Evolutionary conservation across 2,329 filamentous ascomycete species (phyloP), one percentile per base, ranked within the genome.

Genomic region (Cercospora sojina): DNA sequence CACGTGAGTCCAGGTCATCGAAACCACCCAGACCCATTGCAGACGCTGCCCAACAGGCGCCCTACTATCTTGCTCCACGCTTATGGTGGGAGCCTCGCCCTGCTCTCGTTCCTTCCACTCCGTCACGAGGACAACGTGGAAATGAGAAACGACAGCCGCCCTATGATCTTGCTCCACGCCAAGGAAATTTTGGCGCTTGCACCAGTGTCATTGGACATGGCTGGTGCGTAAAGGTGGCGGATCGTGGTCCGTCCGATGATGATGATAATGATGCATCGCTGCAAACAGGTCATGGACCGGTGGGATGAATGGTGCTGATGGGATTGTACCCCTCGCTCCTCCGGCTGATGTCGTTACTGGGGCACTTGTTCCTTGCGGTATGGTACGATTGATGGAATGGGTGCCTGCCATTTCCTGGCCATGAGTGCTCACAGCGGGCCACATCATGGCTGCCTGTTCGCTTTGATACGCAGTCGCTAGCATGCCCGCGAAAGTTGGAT

Each of bases 31-130:
- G 43, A 47, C 9, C 43, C 43, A 47, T 5, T 8, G 47, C 47
- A 35, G 31, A 60, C 5, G 16, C 23, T 47, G 20, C 58, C 31
- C 58, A 2, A 60, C 38, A 60, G 58, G 58, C 58, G 58, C 58
- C 58, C 58, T 60, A 60, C 58, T 60, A 60, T 60, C 58, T 60
- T 60, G 58, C 58, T 60, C 58, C 58, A 60, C 58, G 58, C 58
- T 60, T 18, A 60, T 60, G 58, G 58, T 60, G 58, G 58, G 58
- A 60, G 58, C 58, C 58, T 60, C 58, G 58, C 58, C 58, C 38
- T 60, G 58, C 58, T 47, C 38, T 49, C 58, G 58, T 9, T n/a
- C 58, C 41, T 7, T 31, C 58, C 31, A 20, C 41, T 6, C 13
- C 41, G 27, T 31, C 58, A 31, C 27, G 7, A 60, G 5, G 25